Percentiles rank a stretch among this genome's conserved stretches.
Evolutionary conservation across 176 grass and related monocot genomes (phyloP).

Genomic region (Musa beccarii): DNA sequence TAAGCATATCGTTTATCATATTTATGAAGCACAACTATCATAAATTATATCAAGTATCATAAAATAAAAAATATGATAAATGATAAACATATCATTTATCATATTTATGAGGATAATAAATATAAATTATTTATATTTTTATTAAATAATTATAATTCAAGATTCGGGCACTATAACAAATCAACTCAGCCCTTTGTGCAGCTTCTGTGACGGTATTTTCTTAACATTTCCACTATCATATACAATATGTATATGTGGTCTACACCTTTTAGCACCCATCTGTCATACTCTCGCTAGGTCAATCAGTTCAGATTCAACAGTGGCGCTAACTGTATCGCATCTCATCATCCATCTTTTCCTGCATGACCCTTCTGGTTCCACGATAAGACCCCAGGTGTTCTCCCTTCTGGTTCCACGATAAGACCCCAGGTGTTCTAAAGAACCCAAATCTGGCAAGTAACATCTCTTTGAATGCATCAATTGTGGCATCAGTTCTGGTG

Average conservation of each 20-base stretch:
- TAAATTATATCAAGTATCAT: too few species aligned
- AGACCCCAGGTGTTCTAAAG: slow-evolving; percentile 66
- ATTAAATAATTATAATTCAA: too few species aligned
- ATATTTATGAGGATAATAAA: too few species aligned
- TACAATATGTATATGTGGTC: slow-evolving; percentile 28
- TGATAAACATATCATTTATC: too few species aligned
- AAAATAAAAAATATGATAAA: too few species aligned
- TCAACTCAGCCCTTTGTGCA: slow-evolving; percentile 36
- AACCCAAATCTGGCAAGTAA: slow-evolving; percentile 82
- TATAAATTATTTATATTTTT: too few species aligned
- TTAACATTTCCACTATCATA: slow-evolving; percentile 72
- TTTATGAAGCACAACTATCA: too few species aligned
- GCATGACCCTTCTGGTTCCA: slow-evolving; percentile 89
- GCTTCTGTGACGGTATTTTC: slow-evolving; percentile 56
- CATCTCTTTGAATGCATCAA: slow-evolving; percentile 76
- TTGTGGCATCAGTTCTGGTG: slow-evolving; percentile 81
- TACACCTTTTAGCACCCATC: slow-evolving; percentile 76
- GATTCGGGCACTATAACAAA: too few species aligned
- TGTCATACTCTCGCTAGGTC: slow-evolving; percentile 84
- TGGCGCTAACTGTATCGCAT: slow-evolving; percentile 65
- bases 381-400: slow-evolving; percentile 64
- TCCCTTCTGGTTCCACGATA: slow-evolving; percentile 80
- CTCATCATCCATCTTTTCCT: slow-evolving; percentile 81
- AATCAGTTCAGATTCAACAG: slow-evolving; percentile 89
- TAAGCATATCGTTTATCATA: too few species aligned